These are phyloP conservation scores for Populus hybrid DNA, from an alignment of 441 rosid species.

Conservation along the genomic window DNA sequence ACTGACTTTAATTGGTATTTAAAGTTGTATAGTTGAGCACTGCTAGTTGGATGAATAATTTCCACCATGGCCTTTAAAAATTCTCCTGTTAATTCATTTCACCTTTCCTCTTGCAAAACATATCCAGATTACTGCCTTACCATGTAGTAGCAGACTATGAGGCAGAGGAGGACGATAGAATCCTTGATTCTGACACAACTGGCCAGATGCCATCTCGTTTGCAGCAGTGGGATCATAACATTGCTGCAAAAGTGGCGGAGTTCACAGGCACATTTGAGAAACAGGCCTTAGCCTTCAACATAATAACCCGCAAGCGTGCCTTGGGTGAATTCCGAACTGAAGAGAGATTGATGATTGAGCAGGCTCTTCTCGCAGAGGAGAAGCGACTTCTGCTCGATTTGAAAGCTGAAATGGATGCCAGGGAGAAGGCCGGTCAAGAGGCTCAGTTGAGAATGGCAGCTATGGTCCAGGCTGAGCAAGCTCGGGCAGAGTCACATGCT, in stretches of 20 bases:
- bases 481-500: conserved; percentile 64
- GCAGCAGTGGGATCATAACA: conserved; percentile 90
- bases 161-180: conserved; percentile 91
- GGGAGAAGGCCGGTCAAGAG: conserved; percentile 80
- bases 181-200: conserved; percentile 80
- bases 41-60: neutral
- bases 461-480: conserved; percentile 77
- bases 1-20: neutral
- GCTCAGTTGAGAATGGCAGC: conserved; percentile 78
- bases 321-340: conserved; percentile 77
- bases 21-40: neutral
- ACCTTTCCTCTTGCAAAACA: neutral
- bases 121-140: conserved; percentile 84
- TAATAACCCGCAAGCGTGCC: conserved; percentile 58
- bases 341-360: conserved; percentile 81
- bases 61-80: neutral
- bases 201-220: conserved; percentile 71
- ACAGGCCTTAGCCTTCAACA: conserved; percentile 77
- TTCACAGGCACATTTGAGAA: conserved; percentile 85
- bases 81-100: conserved; percentile 18
- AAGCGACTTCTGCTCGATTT: conserved; percentile 51
- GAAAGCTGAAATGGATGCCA: conserved; percentile 62
- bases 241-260: conserved; percentile 82
- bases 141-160: conserved; percentile 92
- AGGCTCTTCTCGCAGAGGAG: conserved; percentile 70